phyloP scores from a whole-genome alignment of 176 grass and related monocot genomes.

The Metroxylon sagu region DNA sequence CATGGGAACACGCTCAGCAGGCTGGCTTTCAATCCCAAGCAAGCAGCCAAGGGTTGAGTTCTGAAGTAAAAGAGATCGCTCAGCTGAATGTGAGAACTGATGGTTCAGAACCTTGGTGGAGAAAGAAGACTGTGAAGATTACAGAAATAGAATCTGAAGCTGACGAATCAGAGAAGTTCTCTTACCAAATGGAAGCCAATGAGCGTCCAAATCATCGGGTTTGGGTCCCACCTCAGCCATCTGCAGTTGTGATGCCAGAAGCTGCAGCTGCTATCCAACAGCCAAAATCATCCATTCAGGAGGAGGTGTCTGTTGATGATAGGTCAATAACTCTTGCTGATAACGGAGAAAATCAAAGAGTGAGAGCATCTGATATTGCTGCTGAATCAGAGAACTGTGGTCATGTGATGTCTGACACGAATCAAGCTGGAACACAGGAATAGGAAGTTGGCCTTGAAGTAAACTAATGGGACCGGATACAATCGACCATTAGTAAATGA shows the following conservation, averaged over 20 bases:
- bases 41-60: not conserved
- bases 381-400: no score
- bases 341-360: not conserved
- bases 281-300: constrained; percentile 2
- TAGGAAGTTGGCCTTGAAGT: no score
- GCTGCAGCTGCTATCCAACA: constrained; percentile 2
- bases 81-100: not conserved
- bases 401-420: no score
- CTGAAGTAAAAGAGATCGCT: not conserved
- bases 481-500: no score
- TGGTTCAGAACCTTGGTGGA: not conserved
- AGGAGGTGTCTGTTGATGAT: not conserved
- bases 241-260: not conserved
- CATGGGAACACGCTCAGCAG: constrained; percentile 6
- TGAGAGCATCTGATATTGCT: not conserved
- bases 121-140: not conserved
- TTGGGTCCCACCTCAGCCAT: not conserved
- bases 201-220: not conserved
- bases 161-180: not conserved
- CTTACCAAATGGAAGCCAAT: not conserved
- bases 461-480: no score
- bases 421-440: no score
- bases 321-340: no score
- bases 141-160: not conserved
- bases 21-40: not conserved